Percentiles rank a stretch among this genome's conserved stretches.
These are phyloP conservation scores for Diaporthe velutina DNA, from an alignment of 2,329 filamentous ascomycete species.

Conservation along the genomic window DNA sequence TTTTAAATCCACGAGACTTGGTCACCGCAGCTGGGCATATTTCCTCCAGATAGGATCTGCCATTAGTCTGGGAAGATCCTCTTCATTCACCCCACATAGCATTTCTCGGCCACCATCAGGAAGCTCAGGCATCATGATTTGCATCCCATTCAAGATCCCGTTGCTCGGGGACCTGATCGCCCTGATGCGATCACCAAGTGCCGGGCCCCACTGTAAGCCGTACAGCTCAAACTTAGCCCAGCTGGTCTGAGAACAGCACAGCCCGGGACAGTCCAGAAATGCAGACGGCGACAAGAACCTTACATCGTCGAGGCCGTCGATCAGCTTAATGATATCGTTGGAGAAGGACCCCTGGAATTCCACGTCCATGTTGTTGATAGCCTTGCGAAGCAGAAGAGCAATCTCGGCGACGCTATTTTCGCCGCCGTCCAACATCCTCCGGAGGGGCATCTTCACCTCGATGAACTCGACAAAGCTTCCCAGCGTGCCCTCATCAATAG, in stretches of 20 bases:
- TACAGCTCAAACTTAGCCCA: conserved; percentile 52
- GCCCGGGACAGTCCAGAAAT: conserved; percentile 52
- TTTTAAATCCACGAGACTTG: too few species aligned
- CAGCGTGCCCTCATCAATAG: conserved; percentile 51
- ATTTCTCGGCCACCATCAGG: conserved; percentile 51
- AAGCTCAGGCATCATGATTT: conserved; percentile 49
- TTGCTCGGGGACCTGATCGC: conserved; percentile 49
- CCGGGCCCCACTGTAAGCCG: conserved; percentile 48
- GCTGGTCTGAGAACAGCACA: conserved; percentile 50
- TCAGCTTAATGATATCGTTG: conserved; percentile 47
- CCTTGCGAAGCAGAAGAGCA: conserved; percentile 50
- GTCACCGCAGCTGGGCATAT: background rate
- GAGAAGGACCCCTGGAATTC: conserved; percentile 44
- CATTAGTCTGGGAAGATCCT: conserved; percentile 46
- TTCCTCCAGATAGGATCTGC: conserved; percentile 46
- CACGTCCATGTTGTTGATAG: conserved; percentile 45
- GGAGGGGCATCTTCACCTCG: conserved; percentile 45
- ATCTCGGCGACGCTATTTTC: conserved; percentile 48
- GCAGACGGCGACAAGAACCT: conserved; percentile 49
- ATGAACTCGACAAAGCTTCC: conserved; percentile 56
- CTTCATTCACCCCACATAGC: conserved; percentile 50
- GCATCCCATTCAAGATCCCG: conserved; percentile 50
- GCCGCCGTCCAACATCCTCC: conserved; percentile 46
- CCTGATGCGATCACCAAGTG: conserved; percentile 46
- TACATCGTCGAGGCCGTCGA: conserved; percentile 50